A percentile compares a stretch with the other conserved stretches of the same genome.
Evolutionary conservation across 306 rosid species (phyloP).

Genomic region (Cucumis cinereus): DNA sequence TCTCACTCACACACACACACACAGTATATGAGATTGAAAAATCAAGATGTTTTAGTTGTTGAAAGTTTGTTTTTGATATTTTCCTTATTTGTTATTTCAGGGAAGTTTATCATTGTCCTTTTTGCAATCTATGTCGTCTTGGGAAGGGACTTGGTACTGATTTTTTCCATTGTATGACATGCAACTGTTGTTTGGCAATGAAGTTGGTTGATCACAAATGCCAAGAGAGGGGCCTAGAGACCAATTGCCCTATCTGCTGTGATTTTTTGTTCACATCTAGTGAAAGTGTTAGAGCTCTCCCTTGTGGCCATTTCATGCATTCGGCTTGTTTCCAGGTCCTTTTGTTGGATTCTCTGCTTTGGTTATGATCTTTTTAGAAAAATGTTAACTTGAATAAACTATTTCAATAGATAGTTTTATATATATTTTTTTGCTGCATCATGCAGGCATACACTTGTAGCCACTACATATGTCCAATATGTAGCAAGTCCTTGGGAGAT

Average conservation of each 20-base stretch:
- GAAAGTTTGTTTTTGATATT: neutral
- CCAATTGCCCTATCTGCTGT: slow-evolving; percentile 96
- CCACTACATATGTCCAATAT: slow-evolving; percentile 95
- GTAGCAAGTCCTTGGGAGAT: slow-evolving; percentile 98
- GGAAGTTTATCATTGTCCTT: slow-evolving; percentile 93
- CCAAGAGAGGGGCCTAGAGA: slow-evolving; percentile 85
- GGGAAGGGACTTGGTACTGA: slow-evolving; percentile 94
- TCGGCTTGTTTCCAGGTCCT: slow-evolving; percentile 94
- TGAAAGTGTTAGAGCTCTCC: slow-evolving; percentile 84
- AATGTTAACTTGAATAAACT: neutral
- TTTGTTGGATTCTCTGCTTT: neutral
- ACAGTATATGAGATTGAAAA: neutral
- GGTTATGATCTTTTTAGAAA: neutral
- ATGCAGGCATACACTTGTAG: slow-evolving; percentile 88
- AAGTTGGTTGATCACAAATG: slow-evolving; percentile 79
- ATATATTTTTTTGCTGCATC: neutral
- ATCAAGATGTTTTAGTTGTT: neutral
- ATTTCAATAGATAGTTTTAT: neutral
- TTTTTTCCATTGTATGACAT: slow-evolving; percentile 91
- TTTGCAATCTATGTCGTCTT: slow-evolving; percentile 93
- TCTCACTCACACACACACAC: neutral
- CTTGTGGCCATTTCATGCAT: slow-evolving; percentile 99
- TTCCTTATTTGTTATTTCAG: slow-evolving; percentile 31
- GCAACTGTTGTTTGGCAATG: slow-evolving; percentile 94
- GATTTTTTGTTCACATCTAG: slow-evolving; percentile 91